Percentiles rank a stretch among this genome's conserved stretches.
Conservation (phyloP, 768 basidiomycete species). For the Lentinula detonsa region DNA sequence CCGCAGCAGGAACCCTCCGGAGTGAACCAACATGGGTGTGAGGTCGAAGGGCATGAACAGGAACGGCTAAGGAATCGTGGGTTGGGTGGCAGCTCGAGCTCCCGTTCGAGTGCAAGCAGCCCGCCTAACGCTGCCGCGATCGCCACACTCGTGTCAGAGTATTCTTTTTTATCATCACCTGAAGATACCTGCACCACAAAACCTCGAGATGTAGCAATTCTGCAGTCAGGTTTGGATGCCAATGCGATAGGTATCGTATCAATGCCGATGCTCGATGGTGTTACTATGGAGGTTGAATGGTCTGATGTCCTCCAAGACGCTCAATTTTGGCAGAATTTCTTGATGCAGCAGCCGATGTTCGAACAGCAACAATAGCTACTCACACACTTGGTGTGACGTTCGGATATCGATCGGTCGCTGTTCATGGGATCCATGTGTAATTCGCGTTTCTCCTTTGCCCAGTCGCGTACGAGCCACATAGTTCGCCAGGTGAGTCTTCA, state of each 20-base stretch:
- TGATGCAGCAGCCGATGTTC: neutral
- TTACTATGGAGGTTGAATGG: neutral
- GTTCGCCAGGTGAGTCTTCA: neutral
- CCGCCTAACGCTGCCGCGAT: neutral
- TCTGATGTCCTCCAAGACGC: neutral
- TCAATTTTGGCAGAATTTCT: neutral
- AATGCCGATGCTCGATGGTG: neutral
- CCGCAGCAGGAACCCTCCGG: neutral
- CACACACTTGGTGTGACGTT: neutral
- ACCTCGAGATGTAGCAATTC: neutral
- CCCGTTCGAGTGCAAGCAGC: neutral
- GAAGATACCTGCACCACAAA: neutral
- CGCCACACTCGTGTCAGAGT: neutral
- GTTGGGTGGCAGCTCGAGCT: neutral
- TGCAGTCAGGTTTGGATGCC: neutral
- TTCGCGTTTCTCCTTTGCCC: neutral
- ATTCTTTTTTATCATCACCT: neutral
- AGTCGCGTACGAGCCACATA: neutral
- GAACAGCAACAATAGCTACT: neutral
- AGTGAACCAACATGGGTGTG: no score
- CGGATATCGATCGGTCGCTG: neutral
- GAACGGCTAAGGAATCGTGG: neutral
- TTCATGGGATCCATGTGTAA: neutral
- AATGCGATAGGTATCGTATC: neutral
- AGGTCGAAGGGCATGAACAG: neutral